These are phyloP conservation scores for Acer negundo DNA, from an alignment of 345 rosid genomes.

Conservation along the genomic window DNA sequence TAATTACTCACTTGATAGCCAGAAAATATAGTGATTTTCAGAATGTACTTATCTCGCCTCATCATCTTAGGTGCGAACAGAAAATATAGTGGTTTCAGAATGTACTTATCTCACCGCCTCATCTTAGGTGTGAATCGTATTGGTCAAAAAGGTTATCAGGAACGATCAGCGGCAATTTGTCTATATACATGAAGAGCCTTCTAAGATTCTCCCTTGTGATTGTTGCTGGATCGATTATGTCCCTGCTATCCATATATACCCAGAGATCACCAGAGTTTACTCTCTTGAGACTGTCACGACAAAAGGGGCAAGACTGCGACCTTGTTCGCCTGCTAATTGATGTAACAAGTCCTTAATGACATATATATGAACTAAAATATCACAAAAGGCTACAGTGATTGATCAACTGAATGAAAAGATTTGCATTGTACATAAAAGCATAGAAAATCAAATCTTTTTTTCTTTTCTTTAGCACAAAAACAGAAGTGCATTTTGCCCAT, in stretches of 20 bases:
- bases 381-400: neutral
- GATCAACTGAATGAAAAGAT: neutral
- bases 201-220: constrained; percentile 58
- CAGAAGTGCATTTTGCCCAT: no score
- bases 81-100: constrained; percentile 2
- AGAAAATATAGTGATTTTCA: neutral
- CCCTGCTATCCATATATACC: constrained; percentile 53
- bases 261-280: constrained; percentile 71
- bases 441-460: neutral
- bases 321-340: constrained; percentile 48
- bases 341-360: neutral
- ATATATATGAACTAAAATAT: neutral
- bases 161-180: constrained; percentile 54
- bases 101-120: constrained; percentile 18
- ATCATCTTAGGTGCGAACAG: neutral
- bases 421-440: neutral
- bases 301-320: constrained; percentile 72
- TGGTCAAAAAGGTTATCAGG: constrained; percentile 50
- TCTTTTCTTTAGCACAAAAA: no score
- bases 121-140: constrained; percentile 50
- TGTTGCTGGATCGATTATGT: constrained; percentile 49
- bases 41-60: constrained; percentile 16
- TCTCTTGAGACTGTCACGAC: constrained; percentile 66
- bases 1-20: neutral
- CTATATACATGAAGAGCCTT: constrained; percentile 60